Evolutionary conservation across 768 basidiomycete species (phyloP), one percentile per base, ranked within the genome.

Genomic region (Multifurca ochricompacta): DNA sequence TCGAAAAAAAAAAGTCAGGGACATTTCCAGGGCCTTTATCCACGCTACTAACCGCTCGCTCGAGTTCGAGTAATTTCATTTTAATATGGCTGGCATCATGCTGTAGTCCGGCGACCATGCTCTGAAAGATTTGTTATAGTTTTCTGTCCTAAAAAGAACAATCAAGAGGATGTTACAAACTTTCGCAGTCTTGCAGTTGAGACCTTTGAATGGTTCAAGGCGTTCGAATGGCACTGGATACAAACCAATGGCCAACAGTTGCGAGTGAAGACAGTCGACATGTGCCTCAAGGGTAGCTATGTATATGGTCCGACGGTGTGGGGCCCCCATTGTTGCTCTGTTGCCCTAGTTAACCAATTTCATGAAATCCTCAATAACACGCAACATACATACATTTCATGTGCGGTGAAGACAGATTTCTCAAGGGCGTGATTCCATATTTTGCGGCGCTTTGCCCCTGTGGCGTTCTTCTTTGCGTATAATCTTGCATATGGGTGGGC

Each of bases 371-470:
- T 35, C 44, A 31, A 51, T 43, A 28, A 31, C n/a, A n/a, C n/a
- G n/a, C n/a, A 27, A 45, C 30, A 31, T 14, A 74, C 77, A 46
- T 58, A 85, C 83, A 89, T 64, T 66, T 89, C 85, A 44, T 78
- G 76, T 0, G 83, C 75, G 6, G 70, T 74, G 67, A 88, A 88
- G 23, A 88, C 71, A 13, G 73, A 73, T 64, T 87, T 87, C 67
- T 89, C 87, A 53, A 87, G 77, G 1, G 80, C 79, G 58, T 87
- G 87, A 45, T 82, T 83, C 87, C 87, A 89, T 14, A 85, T 83
- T 64, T 81, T 83, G 16, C 85, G 76, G 3, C 82, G 79, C 67
- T 87, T 87, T 5, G 76, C 73, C 44, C 76, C 76, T 44, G 78
- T 76, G 13, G 44, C 53, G 42, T 80, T 80, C 53, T 65, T 63